Conservation (phyloP, 768 basidiomycete genomes). For the Kwoniella europaea region DNA sequence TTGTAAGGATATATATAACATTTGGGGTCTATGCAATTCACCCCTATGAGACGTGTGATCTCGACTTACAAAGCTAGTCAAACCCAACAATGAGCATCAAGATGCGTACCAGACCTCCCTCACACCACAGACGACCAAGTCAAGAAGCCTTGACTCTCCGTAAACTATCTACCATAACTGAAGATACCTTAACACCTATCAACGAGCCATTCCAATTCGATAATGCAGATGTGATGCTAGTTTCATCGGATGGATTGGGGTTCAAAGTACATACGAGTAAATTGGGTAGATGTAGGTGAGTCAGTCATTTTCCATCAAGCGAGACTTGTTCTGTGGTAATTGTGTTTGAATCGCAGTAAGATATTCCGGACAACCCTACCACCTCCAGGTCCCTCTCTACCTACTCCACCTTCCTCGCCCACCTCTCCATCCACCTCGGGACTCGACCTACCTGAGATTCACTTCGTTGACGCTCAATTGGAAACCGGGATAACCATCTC, state of each 20-base stretch:
- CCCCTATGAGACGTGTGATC: too few species aligned
- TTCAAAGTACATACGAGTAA: conserved; percentile 9
- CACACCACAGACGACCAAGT: conserved; percentile 1
- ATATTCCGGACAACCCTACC: background rate
- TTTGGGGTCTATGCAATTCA: too few species aligned
- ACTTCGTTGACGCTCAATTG: conserved; percentile 9
- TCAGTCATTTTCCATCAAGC: too few species aligned
- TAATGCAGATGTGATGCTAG: conserved; percentile 8
- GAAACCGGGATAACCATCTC: conserved; percentile 18
- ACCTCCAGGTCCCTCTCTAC: background rate
- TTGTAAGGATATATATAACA: too few species aligned
- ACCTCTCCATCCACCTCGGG: background rate
- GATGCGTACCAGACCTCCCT: background rate
- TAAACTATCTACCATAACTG: conserved; percentile 16
- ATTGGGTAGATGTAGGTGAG: conserved; percentile 20
- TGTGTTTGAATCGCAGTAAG: background rate
- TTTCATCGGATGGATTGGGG: conserved; percentile 12
- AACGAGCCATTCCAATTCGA: conserved; percentile 19
- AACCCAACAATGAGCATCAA: background rate
- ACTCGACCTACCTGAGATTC: conserved; percentile 6
- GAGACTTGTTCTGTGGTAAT: too few species aligned
- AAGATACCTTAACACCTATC: conserved; percentile 12
- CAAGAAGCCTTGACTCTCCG: background rate
- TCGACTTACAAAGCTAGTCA: too few species aligned
- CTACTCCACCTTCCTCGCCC: background rate